Percentiles rank a stretch among this genome's conserved stretches.
Conservation (phyloP, 1,139 yeast species). For the Saccharomyces hybrid region DNA sequence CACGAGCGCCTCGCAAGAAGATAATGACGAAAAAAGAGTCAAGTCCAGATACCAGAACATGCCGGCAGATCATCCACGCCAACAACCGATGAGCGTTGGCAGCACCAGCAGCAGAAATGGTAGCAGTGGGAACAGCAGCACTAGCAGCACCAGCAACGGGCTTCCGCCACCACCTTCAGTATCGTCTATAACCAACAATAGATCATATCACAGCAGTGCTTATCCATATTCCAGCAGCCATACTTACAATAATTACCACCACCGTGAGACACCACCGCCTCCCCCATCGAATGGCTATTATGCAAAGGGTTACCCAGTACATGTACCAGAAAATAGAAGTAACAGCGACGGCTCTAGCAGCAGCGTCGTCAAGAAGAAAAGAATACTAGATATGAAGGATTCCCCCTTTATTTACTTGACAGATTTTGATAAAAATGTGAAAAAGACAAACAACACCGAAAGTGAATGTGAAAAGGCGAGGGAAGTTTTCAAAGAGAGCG, state of each 20-base stretch:
- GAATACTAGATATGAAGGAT: slow-evolving; percentile 11
- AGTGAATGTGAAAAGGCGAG: slow-evolving; percentile 13
- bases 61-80: neutral
- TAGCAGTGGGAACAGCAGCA: neutral
- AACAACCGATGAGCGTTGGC: neutral
- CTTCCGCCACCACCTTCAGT: slow-evolving; percentile 2
- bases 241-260: neutral
- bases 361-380: slow-evolving; percentile 2
- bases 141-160: neutral
- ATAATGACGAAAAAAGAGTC: neutral
- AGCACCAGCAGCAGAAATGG: neutral
- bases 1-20: neutral
- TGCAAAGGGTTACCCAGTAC: neutral
- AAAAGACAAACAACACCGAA: slow-evolving; percentile 8
- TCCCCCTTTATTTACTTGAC: slow-evolving; percentile 21
- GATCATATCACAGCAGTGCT: neutral
- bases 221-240: neutral
- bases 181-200: neutral
- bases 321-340: neutral
- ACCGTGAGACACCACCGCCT: slow-evolving; percentile 1
- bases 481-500: slow-evolving; percentile 16
- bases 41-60: neutral
- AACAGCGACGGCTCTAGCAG: neutral
- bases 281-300: neutral
- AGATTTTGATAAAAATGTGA: slow-evolving; percentile 10